A percentile compares a stretch with the other conserved stretches of the same genome.
phyloP scores from a whole-genome alignment of 768 basidiomycete genomes.

The Rhodotorula taiwanensis region DNA sequence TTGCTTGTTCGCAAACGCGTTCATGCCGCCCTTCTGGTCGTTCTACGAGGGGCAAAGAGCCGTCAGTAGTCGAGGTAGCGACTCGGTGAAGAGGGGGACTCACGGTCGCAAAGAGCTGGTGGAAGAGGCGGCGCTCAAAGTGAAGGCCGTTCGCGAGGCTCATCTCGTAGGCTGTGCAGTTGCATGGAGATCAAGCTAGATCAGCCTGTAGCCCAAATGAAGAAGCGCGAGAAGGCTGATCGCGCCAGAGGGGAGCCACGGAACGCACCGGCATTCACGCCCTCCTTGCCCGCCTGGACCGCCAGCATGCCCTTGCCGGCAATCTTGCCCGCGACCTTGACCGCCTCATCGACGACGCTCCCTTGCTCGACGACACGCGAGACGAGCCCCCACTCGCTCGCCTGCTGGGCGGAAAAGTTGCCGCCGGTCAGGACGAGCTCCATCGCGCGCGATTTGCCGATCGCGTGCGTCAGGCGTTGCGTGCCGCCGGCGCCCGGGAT shows the following conservation, averaged over 20 bases:
- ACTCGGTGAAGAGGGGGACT: background rate
- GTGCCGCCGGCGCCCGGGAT: slow-evolving; percentile 94
- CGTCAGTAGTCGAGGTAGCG: too few species aligned
- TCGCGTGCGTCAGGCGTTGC: slow-evolving; percentile 72
- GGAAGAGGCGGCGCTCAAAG: slow-evolving; percentile 84
- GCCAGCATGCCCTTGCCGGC: slow-evolving; percentile 75
- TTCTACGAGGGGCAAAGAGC: slow-evolving; percentile 12
- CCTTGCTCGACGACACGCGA: slow-evolving; percentile 72
- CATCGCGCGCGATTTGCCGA: slow-evolving; percentile 93
- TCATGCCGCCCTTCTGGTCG: slow-evolving; percentile 60
- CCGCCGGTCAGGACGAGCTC: slow-evolving; percentile 86
- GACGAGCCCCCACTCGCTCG: slow-evolving; percentile 78
- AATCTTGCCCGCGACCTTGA: slow-evolving; percentile 69
- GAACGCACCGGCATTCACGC: slow-evolving; percentile 71
- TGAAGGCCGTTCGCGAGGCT: slow-evolving; percentile 72
- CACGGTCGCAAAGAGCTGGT: slow-evolving; percentile 77
- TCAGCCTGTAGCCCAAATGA: too few species aligned
- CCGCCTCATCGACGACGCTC: slow-evolving; percentile 75
- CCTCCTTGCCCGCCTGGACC: slow-evolving; percentile 82
- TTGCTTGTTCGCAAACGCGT: slow-evolving; percentile 88
- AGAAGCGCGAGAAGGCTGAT: too few species aligned
- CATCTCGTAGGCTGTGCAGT: slow-evolving; percentile 70
- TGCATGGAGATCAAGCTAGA: slow-evolving; percentile 7
- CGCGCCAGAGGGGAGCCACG: too few species aligned
- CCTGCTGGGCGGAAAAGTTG: slow-evolving; percentile 69